Conservation (phyloP, 1,284 basidiomycete species). For the Puccinia polysora region DNA sequence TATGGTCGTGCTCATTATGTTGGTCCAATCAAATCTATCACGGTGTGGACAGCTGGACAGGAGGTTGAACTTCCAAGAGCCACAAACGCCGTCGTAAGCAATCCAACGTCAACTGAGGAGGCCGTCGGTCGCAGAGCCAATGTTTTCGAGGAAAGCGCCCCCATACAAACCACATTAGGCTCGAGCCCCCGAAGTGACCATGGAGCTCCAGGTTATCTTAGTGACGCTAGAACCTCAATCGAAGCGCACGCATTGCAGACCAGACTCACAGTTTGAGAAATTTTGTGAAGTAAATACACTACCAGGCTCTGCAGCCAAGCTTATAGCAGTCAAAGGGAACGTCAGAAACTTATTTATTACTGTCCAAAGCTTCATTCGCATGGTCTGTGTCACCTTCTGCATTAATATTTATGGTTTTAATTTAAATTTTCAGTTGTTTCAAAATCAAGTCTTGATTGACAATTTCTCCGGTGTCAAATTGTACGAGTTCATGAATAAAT, state of each 20-base stretch:
- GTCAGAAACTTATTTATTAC: no score
- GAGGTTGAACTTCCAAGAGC: constrained; percentile 11
- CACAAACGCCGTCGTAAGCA: neutral
- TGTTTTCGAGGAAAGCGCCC: constrained; percentile 31
- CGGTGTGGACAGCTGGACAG: constrained; percentile 16
- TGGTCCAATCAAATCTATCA: constrained; percentile 25
- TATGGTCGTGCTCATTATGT: constrained; percentile 15
- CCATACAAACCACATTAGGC: constrained; percentile 17
- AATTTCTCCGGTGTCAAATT: no score
- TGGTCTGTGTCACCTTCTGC: no score
- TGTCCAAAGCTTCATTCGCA: no score
- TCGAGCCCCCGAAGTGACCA: neutral
- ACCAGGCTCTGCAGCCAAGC: no score
- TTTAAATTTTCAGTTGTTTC: no score
- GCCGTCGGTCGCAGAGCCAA: constrained; percentile 17
- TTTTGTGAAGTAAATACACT: neutral
- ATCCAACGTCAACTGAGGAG: constrained; percentile 19
- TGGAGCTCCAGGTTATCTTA: neutral
- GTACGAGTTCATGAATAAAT: no score
- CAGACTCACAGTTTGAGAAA: neutral
- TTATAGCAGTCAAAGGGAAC: no score
- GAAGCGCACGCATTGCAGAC: neutral
- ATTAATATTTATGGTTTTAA: no score
- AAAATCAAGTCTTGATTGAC: no score
- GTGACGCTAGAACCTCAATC: neutral